Base-by-base conservation (phyloP, 345 rosid species). In the Microthlaspi erraticum region DNA sequence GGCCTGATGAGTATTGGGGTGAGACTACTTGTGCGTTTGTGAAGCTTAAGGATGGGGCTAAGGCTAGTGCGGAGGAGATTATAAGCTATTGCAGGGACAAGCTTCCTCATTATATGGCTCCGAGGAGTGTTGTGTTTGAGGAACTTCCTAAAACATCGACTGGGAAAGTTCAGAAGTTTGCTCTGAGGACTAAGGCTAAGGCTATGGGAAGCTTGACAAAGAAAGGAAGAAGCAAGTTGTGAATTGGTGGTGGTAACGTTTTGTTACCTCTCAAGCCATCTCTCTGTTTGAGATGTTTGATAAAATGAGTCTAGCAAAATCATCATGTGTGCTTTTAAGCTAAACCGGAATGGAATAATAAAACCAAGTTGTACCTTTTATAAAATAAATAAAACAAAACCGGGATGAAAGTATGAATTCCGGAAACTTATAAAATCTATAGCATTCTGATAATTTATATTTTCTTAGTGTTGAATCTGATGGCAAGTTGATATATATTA, bases 131-230 rank as follows among this genome's bases (percentile, higher is more conserved):
- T 42, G 84, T 85, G 72, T 86, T 90, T 37, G 76, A 75, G 5
- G 97, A 90, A 60, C 80, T 90, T 45, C 97, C 94, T 0, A 90
- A 85, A 77, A 88, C 88, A 43, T 82, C 92, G 11, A 90, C 94
- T 0, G 97, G 94, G 16, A 88, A 90, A 80, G 82, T 83, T 8
- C 86, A 86, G 82, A 86, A 90, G 49, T 84, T 68, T 62, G 66
- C 82, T 58, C 81, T 90, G 13, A 80, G 85, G 73, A 83, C 79
- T 8, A 83, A 78, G 71, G 90, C 92, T 38, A 82, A 82, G 79
- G 85, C 83, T 60, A 70, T 86, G 85, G 92, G 87, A 66, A 88
- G 92, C 88, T 63, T 86, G 63, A 60, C 90, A 20, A 83, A 74
- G 55, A 76, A 49, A 48, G 78, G 49, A 13, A 52, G n/a, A 16